Base-by-base conservation (phyloP, 805 yeast genomes). In the Huiozyma naganishii region DNA sequence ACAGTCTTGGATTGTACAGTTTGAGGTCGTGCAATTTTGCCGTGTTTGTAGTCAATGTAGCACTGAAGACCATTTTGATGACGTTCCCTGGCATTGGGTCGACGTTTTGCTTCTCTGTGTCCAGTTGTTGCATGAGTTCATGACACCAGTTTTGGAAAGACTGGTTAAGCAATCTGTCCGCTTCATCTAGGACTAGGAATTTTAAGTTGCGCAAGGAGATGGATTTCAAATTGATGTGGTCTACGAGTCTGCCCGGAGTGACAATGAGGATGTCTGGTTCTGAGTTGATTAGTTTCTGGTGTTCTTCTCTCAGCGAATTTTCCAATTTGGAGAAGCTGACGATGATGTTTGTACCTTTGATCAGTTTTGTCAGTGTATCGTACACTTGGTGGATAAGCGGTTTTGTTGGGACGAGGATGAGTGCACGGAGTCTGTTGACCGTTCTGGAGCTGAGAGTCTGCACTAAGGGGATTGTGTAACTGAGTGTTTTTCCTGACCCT, bases 401-500 rank as follows among this genome's bases (percentile, higher is more conserved):
- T 53, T 79, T 80, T 7, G 99, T 92, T 7, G 99, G 99, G 1
- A 90, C 86, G 23, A 92, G 59, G 1, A 92, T 69, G 4, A 92
- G 68, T 34, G 92, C 89, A 41, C 95, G 66, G 4, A 85, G 61
- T 42, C 78, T 68, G 1, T 94, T 89, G 2, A 87, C 87, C 1
- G 73, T 67, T 45, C 95, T 72, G 7, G 65, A 62, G 11, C 70
- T 65, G 42, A 90, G 67, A 2, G 77, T 66, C 48, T 89, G 88
- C 2, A 92, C 70, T 6, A 92, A 73, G 1, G 98, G 97, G 2
- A 90, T 71, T 41, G 79, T 71, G 56, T 90, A 90, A 2, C 96
- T 94, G 43, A 92, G 67, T 0, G 98, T 90, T 59, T 90, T 90
- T 55, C 98, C 98, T 0, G 95, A 83, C 37, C 98, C 98, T 0